Evolutionary conservation across 208 protist species (phyloP).

Genomic region (Leishmania lainsoni): DNA sequence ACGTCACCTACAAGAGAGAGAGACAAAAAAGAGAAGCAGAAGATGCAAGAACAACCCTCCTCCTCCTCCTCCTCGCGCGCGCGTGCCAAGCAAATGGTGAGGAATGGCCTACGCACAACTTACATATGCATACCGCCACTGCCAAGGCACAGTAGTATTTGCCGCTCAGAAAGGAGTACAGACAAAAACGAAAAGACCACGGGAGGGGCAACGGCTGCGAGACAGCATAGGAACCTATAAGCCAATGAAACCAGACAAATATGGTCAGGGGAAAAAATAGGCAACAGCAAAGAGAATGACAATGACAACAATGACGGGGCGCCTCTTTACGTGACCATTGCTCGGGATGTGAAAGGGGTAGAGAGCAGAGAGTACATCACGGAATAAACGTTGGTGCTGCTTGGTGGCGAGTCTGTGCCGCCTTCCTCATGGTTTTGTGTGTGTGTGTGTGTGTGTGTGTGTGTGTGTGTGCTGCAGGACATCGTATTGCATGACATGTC

Average conservation of each 20-base stretch:
- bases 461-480: not conserved
- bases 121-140: not conserved
- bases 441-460: not conserved
- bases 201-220: not conserved
- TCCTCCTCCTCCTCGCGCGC: no score
- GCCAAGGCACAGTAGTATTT: not conserved
- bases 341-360: not conserved
- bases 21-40: conserved; percentile 16
- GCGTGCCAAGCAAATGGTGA: not conserved
- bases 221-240: not conserved
- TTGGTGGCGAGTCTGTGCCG: not conserved
- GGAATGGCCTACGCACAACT: not conserved
- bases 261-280: not conserved
- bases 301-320: not conserved
- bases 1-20: not conserved
- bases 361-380: not conserved
- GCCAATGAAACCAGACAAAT: not conserved
- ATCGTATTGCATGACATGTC: not conserved
- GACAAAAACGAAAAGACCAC: no score
- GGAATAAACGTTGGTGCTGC: not conserved
- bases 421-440: not conserved
- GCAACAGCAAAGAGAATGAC: not conserved
- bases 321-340: not conserved
- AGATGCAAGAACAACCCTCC: conserved; percentile 3
- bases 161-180: not conserved